Percentiles rank a stretch among this genome's conserved stretches.
phyloP scores from a whole-genome alignment of 306 rosid species.

The Rosa persica region DNA sequence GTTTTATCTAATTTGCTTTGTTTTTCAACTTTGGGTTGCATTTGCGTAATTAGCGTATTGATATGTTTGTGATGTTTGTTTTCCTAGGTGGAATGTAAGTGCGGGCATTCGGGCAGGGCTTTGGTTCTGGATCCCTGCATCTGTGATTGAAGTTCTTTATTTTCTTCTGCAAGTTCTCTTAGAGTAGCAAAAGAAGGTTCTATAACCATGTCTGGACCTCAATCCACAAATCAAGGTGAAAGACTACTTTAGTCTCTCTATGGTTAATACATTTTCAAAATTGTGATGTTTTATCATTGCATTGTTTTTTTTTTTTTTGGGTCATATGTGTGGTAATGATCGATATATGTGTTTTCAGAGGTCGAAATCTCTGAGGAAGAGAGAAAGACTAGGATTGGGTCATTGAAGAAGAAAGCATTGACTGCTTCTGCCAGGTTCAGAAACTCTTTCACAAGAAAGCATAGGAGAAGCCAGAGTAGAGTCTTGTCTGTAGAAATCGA shows the following conservation, averaged over 20 bases:
- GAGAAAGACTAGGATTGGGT: constrained; percentile 41
- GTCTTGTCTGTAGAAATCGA: constrained; percentile 78
- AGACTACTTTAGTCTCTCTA: background rate
- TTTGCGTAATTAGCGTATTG: constrained; percentile 10
- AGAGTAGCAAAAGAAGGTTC: constrained; percentile 7
- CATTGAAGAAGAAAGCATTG: constrained; percentile 61
- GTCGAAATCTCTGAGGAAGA: constrained; percentile 44
- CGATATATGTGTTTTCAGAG: constrained; percentile 7
- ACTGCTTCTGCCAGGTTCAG: constrained; percentile 66
- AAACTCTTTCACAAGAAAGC: constrained; percentile 54
- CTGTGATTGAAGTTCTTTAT: constrained; percentile 59
- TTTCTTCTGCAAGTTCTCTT: constrained; percentile 30
- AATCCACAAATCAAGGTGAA: constrained; percentile 34
- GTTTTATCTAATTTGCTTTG: background rate
- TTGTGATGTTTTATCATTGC: background rate
- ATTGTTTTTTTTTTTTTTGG: too few relatives aligned
- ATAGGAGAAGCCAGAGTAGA: constrained; percentile 68
- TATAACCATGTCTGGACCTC: constrained; percentile 45
- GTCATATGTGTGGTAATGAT: background rate
- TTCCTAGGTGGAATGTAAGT: constrained; percentile 27
- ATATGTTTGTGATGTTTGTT: constrained; percentile 10
- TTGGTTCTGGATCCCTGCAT: constrained; percentile 34
- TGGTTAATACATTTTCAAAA: background rate
- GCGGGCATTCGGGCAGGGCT: constrained; percentile 54
- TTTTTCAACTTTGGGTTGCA: background rate